phyloP scores from a whole-genome alignment of 139 green algal genomes.

The Tetraselmis chui region DNA sequence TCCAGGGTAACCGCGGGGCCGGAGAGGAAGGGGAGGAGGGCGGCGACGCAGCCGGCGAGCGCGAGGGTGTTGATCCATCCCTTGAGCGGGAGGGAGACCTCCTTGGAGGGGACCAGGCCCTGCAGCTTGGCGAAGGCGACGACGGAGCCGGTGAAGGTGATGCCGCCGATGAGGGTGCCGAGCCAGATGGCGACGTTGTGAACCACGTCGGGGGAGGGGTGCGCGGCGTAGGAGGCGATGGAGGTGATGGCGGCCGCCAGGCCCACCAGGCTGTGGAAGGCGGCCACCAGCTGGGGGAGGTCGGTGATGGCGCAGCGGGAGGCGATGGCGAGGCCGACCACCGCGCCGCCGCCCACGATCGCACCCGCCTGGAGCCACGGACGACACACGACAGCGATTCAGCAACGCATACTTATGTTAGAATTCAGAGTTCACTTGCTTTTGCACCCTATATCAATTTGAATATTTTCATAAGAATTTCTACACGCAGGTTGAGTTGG shows the following conservation, averaged over 20 bases:
- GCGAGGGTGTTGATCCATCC: constrained; percentile 61
- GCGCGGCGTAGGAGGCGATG: not conserved
- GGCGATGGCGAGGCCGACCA: constrained; percentile 45
- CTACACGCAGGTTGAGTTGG: too few species aligned
- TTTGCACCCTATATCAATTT: too few species aligned
- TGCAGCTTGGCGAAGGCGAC: constrained; percentile 89
- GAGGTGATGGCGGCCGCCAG: constrained; percentile 4
- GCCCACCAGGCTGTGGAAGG: constrained; percentile 9
- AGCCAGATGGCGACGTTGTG: not conserved
- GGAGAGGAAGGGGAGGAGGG: constrained; percentile 18
- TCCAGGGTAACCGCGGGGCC: not conserved
- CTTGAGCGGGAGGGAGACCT: constrained; percentile 69
- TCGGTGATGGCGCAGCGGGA: constrained; percentile 59
- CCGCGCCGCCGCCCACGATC: constrained; percentile 28
- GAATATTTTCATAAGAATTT: too few species aligned
- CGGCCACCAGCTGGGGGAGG: constrained; percentile 54
- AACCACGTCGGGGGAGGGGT: not conserved
- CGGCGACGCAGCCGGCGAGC: constrained; percentile 7
- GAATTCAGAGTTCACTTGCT: too few species aligned
- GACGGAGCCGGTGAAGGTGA: constrained; percentile 79
- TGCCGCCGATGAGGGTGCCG: constrained; percentile 72
- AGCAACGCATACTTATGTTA: too few species aligned
- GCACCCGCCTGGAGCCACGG: not conserved
- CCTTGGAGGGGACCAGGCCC: constrained; percentile 56
- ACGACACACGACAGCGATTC: too few species aligned